Percentiles rank a stretch among this genome's conserved stretches.
phyloP scores from a whole-genome alignment of 2,329 filamentous ascomycete species.

The Fusarium sp. region DNA sequence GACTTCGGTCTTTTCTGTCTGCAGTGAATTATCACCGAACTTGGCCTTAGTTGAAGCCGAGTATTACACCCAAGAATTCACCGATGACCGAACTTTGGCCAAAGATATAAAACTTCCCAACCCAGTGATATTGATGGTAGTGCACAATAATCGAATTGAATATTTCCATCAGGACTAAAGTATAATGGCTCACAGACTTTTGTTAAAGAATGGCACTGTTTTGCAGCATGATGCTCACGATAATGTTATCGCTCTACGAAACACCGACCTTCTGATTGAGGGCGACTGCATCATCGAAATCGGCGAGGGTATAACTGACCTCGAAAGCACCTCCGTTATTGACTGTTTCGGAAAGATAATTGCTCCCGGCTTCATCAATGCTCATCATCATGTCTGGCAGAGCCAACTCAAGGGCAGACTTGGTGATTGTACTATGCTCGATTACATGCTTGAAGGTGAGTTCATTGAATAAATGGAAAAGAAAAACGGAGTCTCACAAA shows the following conservation, averaged over 20 bases:
- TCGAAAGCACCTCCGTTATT: fast-evolving
- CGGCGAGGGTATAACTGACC: fast-evolving
- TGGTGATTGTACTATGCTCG: slow-evolving; percentile 14
- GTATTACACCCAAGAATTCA: too few species aligned
- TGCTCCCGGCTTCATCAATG: background rate
- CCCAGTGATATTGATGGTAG: too few species aligned
- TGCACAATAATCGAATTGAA: too few species aligned
- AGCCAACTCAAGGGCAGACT: slow-evolving; percentile 15
- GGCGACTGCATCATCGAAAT: background rate
- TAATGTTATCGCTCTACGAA: background rate
- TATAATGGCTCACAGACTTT: background rate
- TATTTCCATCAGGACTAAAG: too few species aligned
- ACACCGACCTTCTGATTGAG: background rate
- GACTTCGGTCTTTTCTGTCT: background rate
- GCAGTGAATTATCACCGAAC: background rate
- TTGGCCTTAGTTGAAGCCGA: fast-evolving
- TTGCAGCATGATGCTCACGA: slow-evolving; percentile 10
- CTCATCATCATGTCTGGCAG: slow-evolving; percentile 21
- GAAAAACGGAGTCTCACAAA: too few species aligned
- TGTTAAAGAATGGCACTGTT: background rate
- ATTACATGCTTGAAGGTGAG: slow-evolving; percentile 17
- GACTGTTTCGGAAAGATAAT: background rate
- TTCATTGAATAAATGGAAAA: too few species aligned
- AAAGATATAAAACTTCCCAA: slow-evolving; percentile 9
- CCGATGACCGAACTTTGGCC: background rate